phyloP scores from a whole-genome alignment of 163 green algal species.

The Scenedesmus sp. region DNA sequence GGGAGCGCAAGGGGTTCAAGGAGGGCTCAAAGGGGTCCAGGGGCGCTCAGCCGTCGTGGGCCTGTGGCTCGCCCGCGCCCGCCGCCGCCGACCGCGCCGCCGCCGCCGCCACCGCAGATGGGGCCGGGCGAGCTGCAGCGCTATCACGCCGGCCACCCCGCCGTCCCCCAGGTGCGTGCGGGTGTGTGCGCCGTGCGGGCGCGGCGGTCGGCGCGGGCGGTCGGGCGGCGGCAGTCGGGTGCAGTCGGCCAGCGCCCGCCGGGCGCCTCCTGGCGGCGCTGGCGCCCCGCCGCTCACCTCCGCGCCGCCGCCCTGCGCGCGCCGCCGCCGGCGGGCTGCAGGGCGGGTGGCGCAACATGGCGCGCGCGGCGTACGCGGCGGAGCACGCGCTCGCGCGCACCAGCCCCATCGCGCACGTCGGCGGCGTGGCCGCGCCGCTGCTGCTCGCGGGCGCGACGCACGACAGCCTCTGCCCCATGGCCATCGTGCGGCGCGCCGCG shows the following conservation, averaged over 20 bases:
- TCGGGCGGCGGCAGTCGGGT: too few species aligned
- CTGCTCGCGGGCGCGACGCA: slow-evolving; percentile 40
- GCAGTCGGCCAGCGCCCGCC: too few species aligned
- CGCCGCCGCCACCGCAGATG: too few species aligned
- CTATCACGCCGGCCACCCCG: slow-evolving; percentile 59
- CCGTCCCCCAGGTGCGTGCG: slow-evolving; percentile 35
- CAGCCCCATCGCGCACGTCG: slow-evolving; percentile 45
- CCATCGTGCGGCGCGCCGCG: slow-evolving; percentile 10
- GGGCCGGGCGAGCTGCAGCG: slow-evolving; percentile 46
- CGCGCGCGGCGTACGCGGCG: slow-evolving; percentile 29
- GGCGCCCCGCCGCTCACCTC: too few species aligned
- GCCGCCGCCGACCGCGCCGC: too few species aligned
- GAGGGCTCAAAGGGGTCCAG: neutral
- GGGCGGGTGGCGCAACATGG: slow-evolving; percentile 54
- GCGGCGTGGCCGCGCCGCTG: slow-evolving; percentile 39
- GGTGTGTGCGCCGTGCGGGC: neutral
- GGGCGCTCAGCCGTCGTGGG: too few species aligned
- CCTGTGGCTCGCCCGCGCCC: too few species aligned
- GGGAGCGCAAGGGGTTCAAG: neutral
- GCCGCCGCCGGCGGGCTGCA: too few species aligned
- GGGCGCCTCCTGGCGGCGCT: too few species aligned
- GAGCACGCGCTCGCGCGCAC: slow-evolving; percentile 42
- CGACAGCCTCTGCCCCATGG: slow-evolving; percentile 48
- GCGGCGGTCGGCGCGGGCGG: too few species aligned
- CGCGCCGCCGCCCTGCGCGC: too few species aligned